Conservation (phyloP, 2,329 filamentous ascomycete species). For the Aspergillus caelatus region DNA sequence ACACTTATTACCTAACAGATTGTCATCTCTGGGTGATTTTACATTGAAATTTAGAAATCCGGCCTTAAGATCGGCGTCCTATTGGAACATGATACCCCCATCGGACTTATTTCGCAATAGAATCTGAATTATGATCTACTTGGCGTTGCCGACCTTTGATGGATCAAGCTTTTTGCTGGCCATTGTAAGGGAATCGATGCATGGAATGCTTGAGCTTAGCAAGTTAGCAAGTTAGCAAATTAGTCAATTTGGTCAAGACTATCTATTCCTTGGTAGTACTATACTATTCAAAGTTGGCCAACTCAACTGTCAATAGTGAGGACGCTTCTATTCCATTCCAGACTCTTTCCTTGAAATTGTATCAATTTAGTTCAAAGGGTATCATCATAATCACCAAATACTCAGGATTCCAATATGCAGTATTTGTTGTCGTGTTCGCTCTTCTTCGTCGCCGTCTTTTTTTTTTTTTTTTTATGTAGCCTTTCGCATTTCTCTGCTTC, state of each 20-base stretch:
- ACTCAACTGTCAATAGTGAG: neutral
- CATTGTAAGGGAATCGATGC: neutral
- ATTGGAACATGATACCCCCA: neutral
- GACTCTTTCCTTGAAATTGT: neutral
- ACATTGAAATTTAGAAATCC: neutral
- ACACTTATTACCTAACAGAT: neutral
- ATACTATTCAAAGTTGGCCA: neutral
- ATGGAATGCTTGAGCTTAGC: neutral
- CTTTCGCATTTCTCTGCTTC: neutral
- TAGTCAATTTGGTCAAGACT: neutral
- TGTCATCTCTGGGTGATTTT: neutral
- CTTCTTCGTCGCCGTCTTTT: neutral
- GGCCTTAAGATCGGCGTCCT: neutral
- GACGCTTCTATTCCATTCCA: neutral
- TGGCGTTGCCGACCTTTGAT: neutral
- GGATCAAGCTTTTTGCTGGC: neutral
- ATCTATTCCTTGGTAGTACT: neutral
- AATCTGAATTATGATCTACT: neutral
- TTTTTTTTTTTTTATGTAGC: neutral
- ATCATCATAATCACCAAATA: slow-evolving; percentile 29
- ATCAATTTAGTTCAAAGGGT: slow-evolving; percentile 24
- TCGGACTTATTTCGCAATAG: neutral
- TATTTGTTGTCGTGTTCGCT: neutral
- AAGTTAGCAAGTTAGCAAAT: neutral
- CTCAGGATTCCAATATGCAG: slow-evolving; percentile 15